Conservation (phyloP, 2,329 filamentous ascomycete species). For the Anisogramma anomala region DNA sequence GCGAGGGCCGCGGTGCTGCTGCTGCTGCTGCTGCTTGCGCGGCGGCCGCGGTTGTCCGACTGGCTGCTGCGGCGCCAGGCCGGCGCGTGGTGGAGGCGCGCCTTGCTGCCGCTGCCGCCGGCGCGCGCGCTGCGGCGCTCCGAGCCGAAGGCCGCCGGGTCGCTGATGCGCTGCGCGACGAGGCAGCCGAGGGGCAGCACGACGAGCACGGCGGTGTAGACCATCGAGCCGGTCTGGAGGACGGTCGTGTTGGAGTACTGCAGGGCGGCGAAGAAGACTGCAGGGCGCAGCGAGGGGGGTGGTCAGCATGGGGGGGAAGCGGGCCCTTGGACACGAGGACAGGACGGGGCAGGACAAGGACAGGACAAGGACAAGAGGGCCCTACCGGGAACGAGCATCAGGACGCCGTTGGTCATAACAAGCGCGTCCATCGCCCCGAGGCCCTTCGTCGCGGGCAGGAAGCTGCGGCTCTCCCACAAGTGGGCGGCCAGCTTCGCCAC, state of each 20-base stretch:
- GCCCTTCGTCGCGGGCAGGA: slow-evolving; percentile 31
- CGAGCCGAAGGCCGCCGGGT: slow-evolving; percentile 18
- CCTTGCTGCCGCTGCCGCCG: too few relatives aligned
- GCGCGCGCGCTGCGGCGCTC: background rate
- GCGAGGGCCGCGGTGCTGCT: slow-evolving; percentile 14
- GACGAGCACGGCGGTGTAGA: slow-evolving; percentile 37
- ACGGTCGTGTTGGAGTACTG: slow-evolving; percentile 30
- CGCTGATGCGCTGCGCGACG: slow-evolving; percentile 35
- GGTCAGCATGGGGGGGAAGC: background rate
- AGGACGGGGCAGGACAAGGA: background rate
- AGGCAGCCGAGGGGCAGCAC: slow-evolving; percentile 42
- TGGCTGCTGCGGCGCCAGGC: slow-evolving; percentile 11
- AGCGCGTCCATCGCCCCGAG: slow-evolving; percentile 43
- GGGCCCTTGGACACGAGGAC: background rate
- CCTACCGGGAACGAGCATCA: slow-evolving; percentile 46
- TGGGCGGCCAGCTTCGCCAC: slow-evolving; percentile 39
- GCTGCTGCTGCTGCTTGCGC: slow-evolving; percentile 6
- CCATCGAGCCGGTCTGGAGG: slow-evolving; percentile 40
- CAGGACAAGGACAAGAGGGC: background rate
- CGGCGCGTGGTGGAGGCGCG: slow-evolving; percentile 14
- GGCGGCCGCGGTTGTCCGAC: background rate
- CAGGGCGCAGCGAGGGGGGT: background rate
- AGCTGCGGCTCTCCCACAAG: slow-evolving; percentile 33
- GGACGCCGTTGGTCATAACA: slow-evolving; percentile 42
- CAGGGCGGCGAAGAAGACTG: slow-evolving; percentile 41